Evolutionary conservation across 164 flowering plant species (phyloP), one percentile per base, ranked within the genome.

Genomic region (Echeveria elegans): DNA sequence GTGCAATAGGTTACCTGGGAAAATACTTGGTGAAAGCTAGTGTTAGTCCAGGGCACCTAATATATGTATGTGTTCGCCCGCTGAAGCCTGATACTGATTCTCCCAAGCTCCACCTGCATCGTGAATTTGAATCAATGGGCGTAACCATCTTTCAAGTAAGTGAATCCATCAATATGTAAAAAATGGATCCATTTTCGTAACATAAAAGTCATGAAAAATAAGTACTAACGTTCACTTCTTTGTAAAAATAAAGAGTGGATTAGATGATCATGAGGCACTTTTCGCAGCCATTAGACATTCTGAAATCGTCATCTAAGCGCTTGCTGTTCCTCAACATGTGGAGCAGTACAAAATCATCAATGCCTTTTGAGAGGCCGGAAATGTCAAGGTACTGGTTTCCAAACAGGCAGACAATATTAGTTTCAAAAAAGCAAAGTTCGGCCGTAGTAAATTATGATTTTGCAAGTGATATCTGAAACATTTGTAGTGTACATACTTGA

Each of bases 341-440:
- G 77, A 75, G 2, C 77, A 75, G 31, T 63, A 71, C 74, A 75
- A 75, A 34, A 70, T 74, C 18, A 70, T 74, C 6, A 23, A 23
- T 40, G 73, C 73, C 36, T 70, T 74, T 12, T 70, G 70, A 64
- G 66, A 70, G 1, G 73, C 77, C 6, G 71, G 73, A 19, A 67
- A 43, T 30, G 64, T 74, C 6, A 70, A 74, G 76, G 77, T 74
- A 21, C 21, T 12, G 16, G 18, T 50, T 6, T 21, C n/a, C n/a
- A n/a, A n/a, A n/a, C n/a, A n/a, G n/a, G n/a, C n/a, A n/a, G n/a
- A n/a, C n/a, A n/a, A n/a, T n/a, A n/a, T n/a, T n/a, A n/a, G n/a
- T n/a, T n/a, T n/a, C n/a, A n/a, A n/a, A n/a, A n/a, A n/a, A n/a
- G n/a, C n/a, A n/a, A n/a, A n/a, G n/a, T n/a, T n/a, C n/a, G n/a